Percentiles rank a stretch among this genome's conserved stretches.
Evolutionary conservation across 2,329 filamentous ascomycete genomes (phyloP).

Genomic region (Fusarium sublunatum): DNA sequence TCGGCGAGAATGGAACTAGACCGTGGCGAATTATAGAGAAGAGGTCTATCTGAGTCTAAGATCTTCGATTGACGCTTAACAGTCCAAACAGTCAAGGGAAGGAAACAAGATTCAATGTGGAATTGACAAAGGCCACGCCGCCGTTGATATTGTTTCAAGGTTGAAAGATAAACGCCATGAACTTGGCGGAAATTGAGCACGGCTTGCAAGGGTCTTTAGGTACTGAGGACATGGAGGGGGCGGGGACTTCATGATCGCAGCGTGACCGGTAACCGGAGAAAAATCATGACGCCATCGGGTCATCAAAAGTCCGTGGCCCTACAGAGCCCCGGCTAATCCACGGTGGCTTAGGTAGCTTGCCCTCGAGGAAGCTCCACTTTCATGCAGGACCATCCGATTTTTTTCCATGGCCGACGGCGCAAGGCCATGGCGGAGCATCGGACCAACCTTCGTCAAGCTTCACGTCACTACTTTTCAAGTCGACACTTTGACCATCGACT

Average conservation of each 20-base stretch:
- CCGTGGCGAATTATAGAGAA: constrained; percentile 27
- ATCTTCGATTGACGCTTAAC: background rate
- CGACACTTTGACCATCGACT: constrained; percentile 28
- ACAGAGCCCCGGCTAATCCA: constrained; percentile 35
- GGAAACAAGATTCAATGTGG: background rate
- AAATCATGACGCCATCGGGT: constrained; percentile 42
- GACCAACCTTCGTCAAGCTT: constrained; percentile 41
- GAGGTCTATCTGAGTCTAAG: background rate
- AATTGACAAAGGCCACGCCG: background rate
- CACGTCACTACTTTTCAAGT: constrained; percentile 37
- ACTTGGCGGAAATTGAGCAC: background rate
- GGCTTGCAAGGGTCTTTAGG: constrained; percentile 2
- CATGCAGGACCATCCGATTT: constrained; percentile 41
- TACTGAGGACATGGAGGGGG: constrained; percentile 8
- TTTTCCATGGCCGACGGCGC: constrained; percentile 40
- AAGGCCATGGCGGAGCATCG: constrained; percentile 47
- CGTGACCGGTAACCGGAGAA: constrained; percentile 4
- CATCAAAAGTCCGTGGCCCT: constrained; percentile 32
- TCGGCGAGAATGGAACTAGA: constrained; percentile 8
- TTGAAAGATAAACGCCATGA: background rate
- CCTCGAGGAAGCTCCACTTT: constrained; percentile 23
- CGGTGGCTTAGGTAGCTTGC: constrained; percentile 1
- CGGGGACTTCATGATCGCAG: constrained; percentile 27
- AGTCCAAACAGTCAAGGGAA: background rate
- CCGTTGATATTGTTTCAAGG: background rate